Evolutionary conservation across 306 rosid genomes (phyloP), one percentile per base, ranked within the genome.

Genomic region (Myrica gale): DNA sequence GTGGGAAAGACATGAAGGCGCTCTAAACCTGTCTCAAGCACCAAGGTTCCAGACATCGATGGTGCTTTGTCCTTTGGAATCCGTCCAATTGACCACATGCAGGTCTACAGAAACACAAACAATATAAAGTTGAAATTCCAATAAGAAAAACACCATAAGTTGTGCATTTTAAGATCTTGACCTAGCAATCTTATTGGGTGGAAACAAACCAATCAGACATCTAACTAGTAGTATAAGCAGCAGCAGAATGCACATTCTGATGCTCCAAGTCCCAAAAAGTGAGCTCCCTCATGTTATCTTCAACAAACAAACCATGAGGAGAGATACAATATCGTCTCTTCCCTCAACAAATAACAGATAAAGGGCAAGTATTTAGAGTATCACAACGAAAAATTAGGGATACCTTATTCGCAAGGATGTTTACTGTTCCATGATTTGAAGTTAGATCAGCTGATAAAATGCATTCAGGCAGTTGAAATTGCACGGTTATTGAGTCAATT

Each of bases 1-100:
- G 95, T 92, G 65, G 98, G 98, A 76, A 89, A 92, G 53, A 92
- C 93, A 46, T 86, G 93, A 72, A 95, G 93, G 37, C 87, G 89
- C 79, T 90, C 89, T 84, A 92, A 72, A 76, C 98, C 98, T 37
- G 85, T 82, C 81, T 88, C 95, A 15, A 95, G 96, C 60, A 88
- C 87, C 72, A 90, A 80, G 47, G 95, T 90, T 74, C 98, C 98
- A 37, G 98, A 84, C 96, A 95, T 84, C 56, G 95, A 89, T 52
- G 96, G 98, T 61, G 97, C 81, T 79, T 88, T 95, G 75, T 95
- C 98, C 68, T 90, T 92, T 26, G 98, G 97, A 66, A 94, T 89
- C 83, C 93, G 83, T 41, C 91, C 98, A 77, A 92, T 90, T 71
- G 89, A 82, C 98, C 98, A 92, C 16, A 78, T 86, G 81, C 98